Percentiles rank a stretch among this genome's conserved stretches.
Conservation (phyloP, 768 basidiomycete genomes). For the Termitomyces bulborhizus region DNA sequence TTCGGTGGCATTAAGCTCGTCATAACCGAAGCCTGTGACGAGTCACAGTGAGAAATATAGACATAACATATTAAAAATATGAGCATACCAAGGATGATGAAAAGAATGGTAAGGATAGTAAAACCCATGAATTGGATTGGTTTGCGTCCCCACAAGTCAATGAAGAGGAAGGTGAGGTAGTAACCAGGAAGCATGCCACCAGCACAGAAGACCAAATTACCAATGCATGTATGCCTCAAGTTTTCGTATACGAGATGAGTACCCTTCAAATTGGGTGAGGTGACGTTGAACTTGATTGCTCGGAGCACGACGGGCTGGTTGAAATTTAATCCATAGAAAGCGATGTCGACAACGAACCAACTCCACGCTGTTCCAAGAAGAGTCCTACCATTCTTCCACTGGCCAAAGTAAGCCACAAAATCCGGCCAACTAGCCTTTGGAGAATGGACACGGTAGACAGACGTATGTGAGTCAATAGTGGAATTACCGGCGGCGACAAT, state of each 20-base stretch:
- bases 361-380: conserved; percentile 77
- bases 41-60: no score
- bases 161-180: conserved; percentile 52
- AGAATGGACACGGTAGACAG: conserved; percentile 53
- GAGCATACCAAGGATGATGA: conserved; percentile 59
- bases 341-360: conserved; percentile 89
- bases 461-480: conserved; percentile 47
- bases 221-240: conserved; percentile 60
- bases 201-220: conserved; percentile 69
- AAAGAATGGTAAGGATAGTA: conserved; percentile 54
- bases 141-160: conserved; percentile 79
- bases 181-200: conserved; percentile 84
- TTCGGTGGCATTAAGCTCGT: conserved; percentile 42
- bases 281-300: conserved; percentile 65
- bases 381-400: conserved; percentile 76
- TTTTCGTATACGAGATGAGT: conserved; percentile 43
- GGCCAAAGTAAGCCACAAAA: conserved; percentile 60
- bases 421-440: conserved; percentile 66
- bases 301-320: conserved; percentile 73
- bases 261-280: conserved; percentile 16
- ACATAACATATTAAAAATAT: neutral
- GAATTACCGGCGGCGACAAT: conserved; percentile 50
- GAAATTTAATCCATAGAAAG: conserved; percentile 85
- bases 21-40: conserved; percentile 55
- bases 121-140: conserved; percentile 81